These are phyloP conservation scores for Eutrema salsugineum DNA, from an alignment of 441 rosid genomes.

Conservation along the genomic window DNA sequence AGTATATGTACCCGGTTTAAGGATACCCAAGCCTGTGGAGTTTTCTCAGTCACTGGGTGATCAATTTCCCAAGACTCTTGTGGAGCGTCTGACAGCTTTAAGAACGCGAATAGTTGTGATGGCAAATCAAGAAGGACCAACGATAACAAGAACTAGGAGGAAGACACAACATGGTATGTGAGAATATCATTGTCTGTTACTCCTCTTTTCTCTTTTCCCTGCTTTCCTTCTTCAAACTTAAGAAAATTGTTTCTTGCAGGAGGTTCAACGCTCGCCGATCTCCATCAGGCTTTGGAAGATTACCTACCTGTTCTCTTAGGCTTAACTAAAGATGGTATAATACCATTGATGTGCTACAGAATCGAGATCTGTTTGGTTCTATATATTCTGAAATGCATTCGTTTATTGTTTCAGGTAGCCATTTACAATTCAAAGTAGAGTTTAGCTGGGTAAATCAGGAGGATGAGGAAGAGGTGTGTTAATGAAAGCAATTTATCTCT, in stretches of 20 bases:
- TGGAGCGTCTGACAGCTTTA: constrained; percentile 77
- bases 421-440: constrained; percentile 68
- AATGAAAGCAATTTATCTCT: constrained; percentile 12
- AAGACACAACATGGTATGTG: constrained; percentile 92
- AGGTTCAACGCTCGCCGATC: constrained; percentile 95
- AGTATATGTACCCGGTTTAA: constrained; percentile 90
- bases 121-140: constrained; percentile 98
- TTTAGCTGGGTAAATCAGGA: constrained; percentile 96
- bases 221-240: not conserved
- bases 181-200: constrained; percentile 15
- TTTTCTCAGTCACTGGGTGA: constrained; percentile 70
- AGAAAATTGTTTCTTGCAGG: constrained; percentile 42
- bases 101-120: constrained; percentile 92
- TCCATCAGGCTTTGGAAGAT: constrained; percentile 95
- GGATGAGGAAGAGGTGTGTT: constrained; percentile 81
- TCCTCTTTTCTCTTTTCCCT: not conserved
- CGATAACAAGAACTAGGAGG: constrained; percentile 84
- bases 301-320: constrained; percentile 94
- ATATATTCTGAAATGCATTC: not conserved
- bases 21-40: constrained; percentile 86
- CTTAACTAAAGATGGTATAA: constrained; percentile 78
- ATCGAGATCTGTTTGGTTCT: constrained; percentile 8
- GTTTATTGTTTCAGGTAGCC: constrained; percentile 46
- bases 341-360: not conserved
- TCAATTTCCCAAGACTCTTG: constrained; percentile 67